Conservation (phyloP, 306 rosid species). For the Dryas drummondii region DNA sequence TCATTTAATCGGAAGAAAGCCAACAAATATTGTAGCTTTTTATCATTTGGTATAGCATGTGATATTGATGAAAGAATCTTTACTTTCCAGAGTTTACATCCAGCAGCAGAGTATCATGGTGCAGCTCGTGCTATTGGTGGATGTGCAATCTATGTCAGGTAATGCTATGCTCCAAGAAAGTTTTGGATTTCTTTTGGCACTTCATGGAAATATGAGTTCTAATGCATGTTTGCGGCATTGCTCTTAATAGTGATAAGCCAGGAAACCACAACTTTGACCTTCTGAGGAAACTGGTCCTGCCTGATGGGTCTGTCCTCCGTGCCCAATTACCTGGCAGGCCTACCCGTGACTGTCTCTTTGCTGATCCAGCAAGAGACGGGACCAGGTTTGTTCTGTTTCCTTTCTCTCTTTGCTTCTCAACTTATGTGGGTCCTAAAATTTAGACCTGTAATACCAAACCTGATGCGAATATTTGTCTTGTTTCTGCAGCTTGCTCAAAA, state of each 20-base stretch:
- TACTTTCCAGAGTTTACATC: conserved; percentile 68
- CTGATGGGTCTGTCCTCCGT: conserved; percentile 96
- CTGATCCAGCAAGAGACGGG: conserved; percentile 92
- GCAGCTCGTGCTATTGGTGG: conserved; percentile 99
- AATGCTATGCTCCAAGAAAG: background rate
- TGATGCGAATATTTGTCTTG: conserved; percentile 14
- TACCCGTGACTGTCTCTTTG: conserved; percentile 78
- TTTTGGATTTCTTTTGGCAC: background rate
- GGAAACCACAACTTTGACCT: conserved; percentile 92
- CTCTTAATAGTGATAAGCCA: conserved; percentile 70
- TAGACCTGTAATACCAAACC: background rate
- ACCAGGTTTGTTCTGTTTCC: conserved; percentile 48
- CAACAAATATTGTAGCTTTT: background rate
- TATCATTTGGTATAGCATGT: background rate
- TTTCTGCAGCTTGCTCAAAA: conserved; percentile 77
- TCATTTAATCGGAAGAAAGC: background rate
- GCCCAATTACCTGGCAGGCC: conserved; percentile 93
- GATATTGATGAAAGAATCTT: conserved; percentile 19
- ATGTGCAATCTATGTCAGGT: conserved; percentile 96
- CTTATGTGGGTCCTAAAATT: background rate
- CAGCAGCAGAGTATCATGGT: conserved; percentile 92
- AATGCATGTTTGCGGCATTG: background rate
- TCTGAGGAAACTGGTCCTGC: conserved; percentile 81
- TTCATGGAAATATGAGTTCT: conserved; percentile 11
- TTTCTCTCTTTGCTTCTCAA: no score